These are phyloP conservation scores for Epicoccum sorghinum DNA, from an alignment of 2,329 filamentous ascomycete genomes.

Conservation along the genomic window DNA sequence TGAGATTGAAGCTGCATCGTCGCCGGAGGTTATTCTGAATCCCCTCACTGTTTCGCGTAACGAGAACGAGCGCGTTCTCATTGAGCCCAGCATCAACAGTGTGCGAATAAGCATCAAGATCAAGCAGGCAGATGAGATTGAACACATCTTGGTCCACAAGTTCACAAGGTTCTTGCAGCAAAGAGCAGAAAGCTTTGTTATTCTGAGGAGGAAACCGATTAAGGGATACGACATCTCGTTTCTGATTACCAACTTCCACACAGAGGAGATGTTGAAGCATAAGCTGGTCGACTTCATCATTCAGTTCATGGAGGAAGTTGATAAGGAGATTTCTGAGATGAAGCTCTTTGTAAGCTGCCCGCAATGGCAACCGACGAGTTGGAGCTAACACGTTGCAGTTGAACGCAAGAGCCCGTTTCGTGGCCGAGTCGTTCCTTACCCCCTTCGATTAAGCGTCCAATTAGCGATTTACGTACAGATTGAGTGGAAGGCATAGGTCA, in stretches of 20 bases:
- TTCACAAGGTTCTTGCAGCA: slow-evolving; percentile 97
- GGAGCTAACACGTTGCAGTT: slow-evolving; percentile 63
- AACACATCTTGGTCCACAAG: slow-evolving; percentile 97
- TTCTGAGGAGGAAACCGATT: slow-evolving; percentile 91
- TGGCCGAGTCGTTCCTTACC: slow-evolving; percentile 97
- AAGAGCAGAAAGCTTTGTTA: slow-evolving; percentile 95
- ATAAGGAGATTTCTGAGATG: slow-evolving; percentile 99
- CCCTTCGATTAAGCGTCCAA: slow-evolving; percentile 55
- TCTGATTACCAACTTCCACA: slow-evolving; percentile 98
- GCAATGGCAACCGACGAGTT: neutral
- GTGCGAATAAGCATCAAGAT: slow-evolving; percentile 98
- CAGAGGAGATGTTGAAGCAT: slow-evolving; percentile 98
- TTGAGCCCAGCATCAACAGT: slow-evolving; percentile 96
- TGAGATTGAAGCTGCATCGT: slow-evolving; percentile 91
- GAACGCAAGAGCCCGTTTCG: slow-evolving; percentile 95
- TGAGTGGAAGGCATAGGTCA: neutral
- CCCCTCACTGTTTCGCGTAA: slow-evolving; percentile 90
- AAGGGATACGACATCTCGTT: slow-evolving; percentile 99
- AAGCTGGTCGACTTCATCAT: slow-evolving; percentile 99
- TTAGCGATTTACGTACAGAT: slow-evolving; percentile 17
- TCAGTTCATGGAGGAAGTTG: slow-evolving; percentile 99
- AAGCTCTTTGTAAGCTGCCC: slow-evolving; percentile 86
- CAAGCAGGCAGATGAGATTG: slow-evolving; percentile 99
- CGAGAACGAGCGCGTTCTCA: slow-evolving; percentile 94
- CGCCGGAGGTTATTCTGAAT: slow-evolving; percentile 91